Conservation (phyloP, 352 stramenopile species). For the Thraustotheca clavata region DNA sequence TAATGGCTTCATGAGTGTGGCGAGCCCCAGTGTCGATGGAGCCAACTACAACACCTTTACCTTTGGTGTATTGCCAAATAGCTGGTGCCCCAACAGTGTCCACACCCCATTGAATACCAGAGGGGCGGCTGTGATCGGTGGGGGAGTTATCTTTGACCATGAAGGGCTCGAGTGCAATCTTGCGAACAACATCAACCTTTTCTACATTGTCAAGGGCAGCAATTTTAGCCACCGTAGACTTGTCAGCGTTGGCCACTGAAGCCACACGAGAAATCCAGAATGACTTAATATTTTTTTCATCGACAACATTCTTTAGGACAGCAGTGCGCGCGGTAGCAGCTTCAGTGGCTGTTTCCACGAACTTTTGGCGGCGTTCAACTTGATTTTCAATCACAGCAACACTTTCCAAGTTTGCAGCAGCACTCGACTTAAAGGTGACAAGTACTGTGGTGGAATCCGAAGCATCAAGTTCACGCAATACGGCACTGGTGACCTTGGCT, state of each 20-base stretch:
- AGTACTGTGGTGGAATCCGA: neutral
- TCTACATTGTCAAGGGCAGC: neutral
- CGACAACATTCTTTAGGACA: no score
- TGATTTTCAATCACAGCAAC: no score
- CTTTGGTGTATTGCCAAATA: slow-evolving; percentile 8
- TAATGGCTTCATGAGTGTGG: slow-evolving; percentile 15
- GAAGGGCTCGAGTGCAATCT: slow-evolving; percentile 8
- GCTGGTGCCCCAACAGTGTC: slow-evolving; percentile 5
- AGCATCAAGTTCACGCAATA: slow-evolving; percentile 5
- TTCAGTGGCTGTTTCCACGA: no score
- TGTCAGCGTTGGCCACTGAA: neutral
- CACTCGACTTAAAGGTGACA: no score
- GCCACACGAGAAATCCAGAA: neutral
- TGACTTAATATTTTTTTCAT: no score
- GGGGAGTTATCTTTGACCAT: neutral
- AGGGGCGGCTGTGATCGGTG: neutral
- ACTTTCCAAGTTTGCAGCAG: no score
- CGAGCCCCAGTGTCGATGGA: slow-evolving; percentile 22
- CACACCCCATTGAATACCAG: slow-evolving; percentile 14
- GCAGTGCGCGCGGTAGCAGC: no score
- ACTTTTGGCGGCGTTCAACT: no score
- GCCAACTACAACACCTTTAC: slow-evolving; percentile 17
- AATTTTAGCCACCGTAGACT: neutral
- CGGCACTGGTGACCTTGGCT: slow-evolving; percentile 7
- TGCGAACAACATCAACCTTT: neutral